Evolutionary conservation across 192 early-diverging fungal genomes (phyloP), one percentile per base, ranked within the genome.

Genomic region (Chytriomyces sp.): DNA sequence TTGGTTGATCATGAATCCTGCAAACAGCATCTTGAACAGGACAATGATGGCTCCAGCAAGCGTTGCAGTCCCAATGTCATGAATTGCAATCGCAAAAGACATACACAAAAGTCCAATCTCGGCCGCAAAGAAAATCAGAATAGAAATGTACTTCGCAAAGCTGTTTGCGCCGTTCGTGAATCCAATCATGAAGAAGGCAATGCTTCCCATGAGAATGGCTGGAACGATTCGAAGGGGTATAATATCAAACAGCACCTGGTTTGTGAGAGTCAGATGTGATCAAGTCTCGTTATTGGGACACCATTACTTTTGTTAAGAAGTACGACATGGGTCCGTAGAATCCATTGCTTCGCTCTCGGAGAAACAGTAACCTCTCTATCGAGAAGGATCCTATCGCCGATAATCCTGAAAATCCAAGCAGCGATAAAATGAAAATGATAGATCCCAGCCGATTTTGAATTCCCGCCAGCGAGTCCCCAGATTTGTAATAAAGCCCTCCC

Each of bases 1-100:
- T 80, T 91, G 87, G 77, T 94, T 94, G 68, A 94, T 81, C 60
- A 94, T 66, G 53, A 93, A 89, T 0, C 92, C 92, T 7, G 91
- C 88, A 80, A 94, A 92, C 67, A 94, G 76, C 91, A 94, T 91
- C 69, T 90, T 87, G 78, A 94, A 94, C 26, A 94, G 80, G 60
- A 91, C 87, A 2, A 83, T 73, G 10, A 94, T 86, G 43, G 86
- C 83, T 0, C 88, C 88, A 0, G 88, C 85, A 43, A 94, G 77
- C n/a, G 84, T 91, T 4, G 91, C 89, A 0, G 87, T 89, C 9
- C 89, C 88, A 0, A 89, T 57, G 61, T 87, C 89, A 26, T 79
- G 75, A 62, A 94, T 84, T 16, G 83, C 82, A 13, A 85, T 86
- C 0, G 86, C 91, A 47, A 91, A 78, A 28, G 86, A 82, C 43